Evolutionary conservation across 768 basidiomycete species (phyloP).

Genomic region (Tricholoma terreum): DNA sequence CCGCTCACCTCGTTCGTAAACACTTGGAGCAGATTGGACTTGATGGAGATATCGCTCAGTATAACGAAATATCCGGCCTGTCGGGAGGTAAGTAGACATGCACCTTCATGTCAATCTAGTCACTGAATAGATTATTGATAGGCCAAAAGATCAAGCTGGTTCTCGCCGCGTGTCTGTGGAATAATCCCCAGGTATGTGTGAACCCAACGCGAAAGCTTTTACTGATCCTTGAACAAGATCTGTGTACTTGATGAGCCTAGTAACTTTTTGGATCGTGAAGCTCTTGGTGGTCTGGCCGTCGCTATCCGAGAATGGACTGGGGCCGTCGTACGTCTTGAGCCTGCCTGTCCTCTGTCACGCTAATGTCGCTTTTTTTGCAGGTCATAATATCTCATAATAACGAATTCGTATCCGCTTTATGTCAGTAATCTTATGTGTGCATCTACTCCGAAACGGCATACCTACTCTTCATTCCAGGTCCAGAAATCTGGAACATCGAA

Average conservation of each 20-base stretch:
- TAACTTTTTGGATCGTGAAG: conserved; percentile 97
- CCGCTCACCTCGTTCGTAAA: conserved; percentile 77
- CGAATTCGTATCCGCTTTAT: conserved; percentile 81
- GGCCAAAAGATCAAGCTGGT: conserved; percentile 97
- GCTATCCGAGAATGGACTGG: conserved; percentile 96
- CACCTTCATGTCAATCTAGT: not conserved
- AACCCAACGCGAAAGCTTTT: not conserved
- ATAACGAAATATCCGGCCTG: conserved; percentile 93
- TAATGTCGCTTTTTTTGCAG: conserved; percentile 29
- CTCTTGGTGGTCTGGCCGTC: conserved; percentile 89
- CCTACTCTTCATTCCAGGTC: conserved; percentile 43
- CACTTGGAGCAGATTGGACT: conserved; percentile 94
- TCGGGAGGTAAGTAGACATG: conserved; percentile 67
- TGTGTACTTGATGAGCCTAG: conserved; percentile 88
- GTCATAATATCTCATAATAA: conserved; percentile 96
- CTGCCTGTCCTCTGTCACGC: not conserved
- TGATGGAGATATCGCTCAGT: conserved; percentile 97
- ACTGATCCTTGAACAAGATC: conserved; percentile 37
- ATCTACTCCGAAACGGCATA: conserved; percentile 1
- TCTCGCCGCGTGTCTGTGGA: conserved; percentile 93
- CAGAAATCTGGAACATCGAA: conserved; percentile 95
- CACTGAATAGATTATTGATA: conserved; percentile 25
- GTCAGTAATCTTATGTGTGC: conserved; percentile 41
- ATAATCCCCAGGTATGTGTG: conserved; percentile 77
- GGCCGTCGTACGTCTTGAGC: conserved; percentile 59